A percentile compares a stretch with the other conserved stretches of the same genome.
Evolutionary conservation across 768 basidiomycete species (phyloP).

Genomic region (Boletus pseudo-olivaceus): DNA sequence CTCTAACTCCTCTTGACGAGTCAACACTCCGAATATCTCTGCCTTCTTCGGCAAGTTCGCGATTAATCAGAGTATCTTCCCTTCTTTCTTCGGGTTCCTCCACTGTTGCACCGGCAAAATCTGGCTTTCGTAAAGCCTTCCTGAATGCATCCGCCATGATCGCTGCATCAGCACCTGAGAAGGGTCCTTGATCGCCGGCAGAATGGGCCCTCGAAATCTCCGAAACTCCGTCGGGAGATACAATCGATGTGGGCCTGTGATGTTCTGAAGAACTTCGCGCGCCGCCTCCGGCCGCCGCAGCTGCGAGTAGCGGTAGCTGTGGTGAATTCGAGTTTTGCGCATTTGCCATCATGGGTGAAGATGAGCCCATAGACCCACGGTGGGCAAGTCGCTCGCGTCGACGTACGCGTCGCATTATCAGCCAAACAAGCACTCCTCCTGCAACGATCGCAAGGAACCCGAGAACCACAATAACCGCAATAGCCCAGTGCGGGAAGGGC

Average conservation of each 20-base stretch:
- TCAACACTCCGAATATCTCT: conserved; percentile 80
- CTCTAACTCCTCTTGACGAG: conserved; percentile 74
- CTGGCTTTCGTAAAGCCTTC: conserved; percentile 83
- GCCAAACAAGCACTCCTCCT: conserved; percentile 62
- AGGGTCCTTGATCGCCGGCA: conserved; percentile 62
- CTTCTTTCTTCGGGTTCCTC: conserved; percentile 55
- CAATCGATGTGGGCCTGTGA: conserved; percentile 36
- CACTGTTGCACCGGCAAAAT: conserved; percentile 66
- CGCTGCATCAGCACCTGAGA: conserved; percentile 83
- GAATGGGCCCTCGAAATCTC: conserved; percentile 61
- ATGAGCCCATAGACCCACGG: conserved; percentile 74
- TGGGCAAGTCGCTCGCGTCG: conserved; percentile 48
- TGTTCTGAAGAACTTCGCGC: conserved; percentile 33
- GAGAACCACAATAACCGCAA: conserved; percentile 84
- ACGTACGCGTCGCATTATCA: conserved; percentile 69
- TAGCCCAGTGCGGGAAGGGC: conserved; percentile 84
- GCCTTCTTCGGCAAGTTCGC: conserved; percentile 87
- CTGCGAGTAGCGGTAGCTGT: conserved; percentile 47
- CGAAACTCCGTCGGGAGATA: conserved; percentile 71
- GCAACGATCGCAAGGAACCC: conserved; percentile 81
- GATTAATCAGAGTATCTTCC: conserved; percentile 46
- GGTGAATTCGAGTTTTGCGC: conserved; percentile 41
- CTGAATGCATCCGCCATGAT: conserved; percentile 93
- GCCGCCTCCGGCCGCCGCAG: conserved; percentile 30
- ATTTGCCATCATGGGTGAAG: conserved; percentile 80